Conservation (phyloP, 2,329 filamentous ascomycete species). For the Coniella vitis region DNA sequence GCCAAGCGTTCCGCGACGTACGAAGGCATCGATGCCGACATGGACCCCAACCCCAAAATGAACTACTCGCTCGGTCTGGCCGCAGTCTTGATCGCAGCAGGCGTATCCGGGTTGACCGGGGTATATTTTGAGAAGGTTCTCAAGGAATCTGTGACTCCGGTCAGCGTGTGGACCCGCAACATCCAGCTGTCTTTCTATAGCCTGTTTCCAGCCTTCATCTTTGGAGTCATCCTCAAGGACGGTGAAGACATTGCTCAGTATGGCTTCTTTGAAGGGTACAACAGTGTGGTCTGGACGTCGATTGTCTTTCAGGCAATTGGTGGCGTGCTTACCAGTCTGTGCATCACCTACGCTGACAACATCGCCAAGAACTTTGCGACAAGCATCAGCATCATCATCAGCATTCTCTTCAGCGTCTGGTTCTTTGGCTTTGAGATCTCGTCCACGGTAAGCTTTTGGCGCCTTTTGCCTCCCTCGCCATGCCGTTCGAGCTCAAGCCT, state of each 20-base stretch:
- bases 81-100: slow-evolving; percentile 70
- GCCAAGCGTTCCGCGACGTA: slow-evolving; percentile 77
- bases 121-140: slow-evolving; percentile 89
- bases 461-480: slow-evolving; percentile 3
- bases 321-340: slow-evolving; percentile 75
- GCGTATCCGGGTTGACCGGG: slow-evolving; percentile 76
- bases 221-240: slow-evolving; percentile 82
- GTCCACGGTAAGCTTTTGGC: slow-evolving; percentile 51
- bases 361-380: slow-evolving; percentile 93
- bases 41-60: slow-evolving; percentile 49
- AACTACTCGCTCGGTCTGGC: slow-evolving; percentile 73
- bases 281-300: slow-evolving; percentile 81
- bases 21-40: slow-evolving; percentile 71
- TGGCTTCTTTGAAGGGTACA: slow-evolving; percentile 94
- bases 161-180: slow-evolving; percentile 88
- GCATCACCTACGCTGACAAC: slow-evolving; percentile 78
- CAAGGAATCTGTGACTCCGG: slow-evolving; percentile 69
- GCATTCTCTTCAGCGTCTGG: slow-evolving; percentile 75
- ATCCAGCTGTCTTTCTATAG: slow-evolving; percentile 94
- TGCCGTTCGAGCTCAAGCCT: neutral
- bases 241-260: slow-evolving; percentile 74
- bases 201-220: slow-evolving; percentile 77
- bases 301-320: slow-evolving; percentile 77
- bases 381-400: slow-evolving; percentile 84
- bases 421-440: slow-evolving; percentile 78